Conservation (phyloP, 495 filamentous ascomycete genomes). For the Aspergillus ostianus region DNA sequence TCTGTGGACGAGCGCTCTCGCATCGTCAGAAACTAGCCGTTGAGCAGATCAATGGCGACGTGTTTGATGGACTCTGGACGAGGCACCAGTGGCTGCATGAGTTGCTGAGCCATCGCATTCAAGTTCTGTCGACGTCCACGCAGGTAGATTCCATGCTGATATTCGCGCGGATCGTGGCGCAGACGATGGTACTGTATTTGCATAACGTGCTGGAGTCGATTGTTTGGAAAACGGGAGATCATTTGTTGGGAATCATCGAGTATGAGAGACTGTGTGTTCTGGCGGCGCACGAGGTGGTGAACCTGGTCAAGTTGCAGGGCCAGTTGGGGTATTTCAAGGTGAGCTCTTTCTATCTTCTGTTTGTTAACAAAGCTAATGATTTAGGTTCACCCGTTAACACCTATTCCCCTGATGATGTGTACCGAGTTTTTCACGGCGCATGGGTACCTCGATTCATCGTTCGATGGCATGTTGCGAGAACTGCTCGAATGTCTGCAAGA, state of each 20-base stretch:
- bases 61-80: conserved; percentile 39
- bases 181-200: conserved; percentile 38
- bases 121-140: conserved; percentile 20
- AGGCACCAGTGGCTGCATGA: conserved; percentile 50
- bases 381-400: conserved; percentile 25
- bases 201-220: conserved; percentile 25
- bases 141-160: conserved; percentile 47
- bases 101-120: conserved; percentile 37
- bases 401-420: conserved; percentile 26
- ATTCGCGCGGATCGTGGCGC: conserved; percentile 42
- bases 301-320: conserved; percentile 22
- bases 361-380: not conserved
- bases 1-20: conserved; percentile 46
- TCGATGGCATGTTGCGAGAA: conserved; percentile 23
- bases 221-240: conserved; percentile 25
- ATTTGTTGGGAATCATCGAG: conserved; percentile 23
- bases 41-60: conserved; percentile 21
- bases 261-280: conserved; percentile 22
- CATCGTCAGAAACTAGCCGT: conserved; percentile 39
- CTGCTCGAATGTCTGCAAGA: conserved; percentile 22
- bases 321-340: conserved; percentile 26
- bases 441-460: conserved; percentile 18
- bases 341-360: too few relatives aligned
- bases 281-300: conserved; percentile 24
- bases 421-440: conserved; percentile 23